phyloP scores from a whole-genome alignment of 371 early-diverging fungal species.

The Fennellomyces sp. region DNA sequence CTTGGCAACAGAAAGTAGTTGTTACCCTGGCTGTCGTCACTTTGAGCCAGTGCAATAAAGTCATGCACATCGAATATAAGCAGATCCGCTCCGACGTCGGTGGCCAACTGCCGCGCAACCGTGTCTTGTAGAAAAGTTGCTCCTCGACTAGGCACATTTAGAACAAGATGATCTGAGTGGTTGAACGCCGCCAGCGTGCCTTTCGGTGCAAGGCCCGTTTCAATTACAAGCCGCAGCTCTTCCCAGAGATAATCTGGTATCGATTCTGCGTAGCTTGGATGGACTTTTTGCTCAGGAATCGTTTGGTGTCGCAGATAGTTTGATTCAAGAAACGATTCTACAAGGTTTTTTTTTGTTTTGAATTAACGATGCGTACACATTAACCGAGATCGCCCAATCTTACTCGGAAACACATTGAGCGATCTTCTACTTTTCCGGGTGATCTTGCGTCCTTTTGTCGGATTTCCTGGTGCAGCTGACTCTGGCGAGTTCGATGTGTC shows the following conservation, averaged over 20 bases:
- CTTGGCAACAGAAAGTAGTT: too few relatives aligned
- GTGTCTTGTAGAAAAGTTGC: constrained; percentile 42
- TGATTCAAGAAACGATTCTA: constrained; percentile 10
- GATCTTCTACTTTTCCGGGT: constrained; percentile 16
- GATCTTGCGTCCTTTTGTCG: constrained; percentile 14
- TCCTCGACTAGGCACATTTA: constrained; percentile 32
- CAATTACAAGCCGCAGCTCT: constrained; percentile 26
- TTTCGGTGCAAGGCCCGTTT: constrained; percentile 36
- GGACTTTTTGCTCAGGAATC: neutral
- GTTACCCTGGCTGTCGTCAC: constrained; percentile 19
- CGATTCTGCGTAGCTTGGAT: constrained; percentile 13
- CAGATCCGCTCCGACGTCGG: constrained; percentile 29
- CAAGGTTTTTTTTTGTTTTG: neutral
- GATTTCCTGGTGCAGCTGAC: neutral
- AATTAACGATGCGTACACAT: neutral
- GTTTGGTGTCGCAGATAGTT: constrained; percentile 8
- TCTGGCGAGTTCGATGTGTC: neutral
- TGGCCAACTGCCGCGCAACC: constrained; percentile 28
- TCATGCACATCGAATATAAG: constrained; percentile 52
- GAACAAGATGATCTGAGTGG: constrained; percentile 36
- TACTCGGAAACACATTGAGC: constrained; percentile 9
- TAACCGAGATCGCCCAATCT: neutral
- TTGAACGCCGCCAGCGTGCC: constrained; percentile 24
- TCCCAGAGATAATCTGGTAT: constrained; percentile 35
- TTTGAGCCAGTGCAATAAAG: constrained; percentile 44